Conservation (phyloP, 2,329 filamentous ascomycete species). For the Monosporascus sp. region DNA sequence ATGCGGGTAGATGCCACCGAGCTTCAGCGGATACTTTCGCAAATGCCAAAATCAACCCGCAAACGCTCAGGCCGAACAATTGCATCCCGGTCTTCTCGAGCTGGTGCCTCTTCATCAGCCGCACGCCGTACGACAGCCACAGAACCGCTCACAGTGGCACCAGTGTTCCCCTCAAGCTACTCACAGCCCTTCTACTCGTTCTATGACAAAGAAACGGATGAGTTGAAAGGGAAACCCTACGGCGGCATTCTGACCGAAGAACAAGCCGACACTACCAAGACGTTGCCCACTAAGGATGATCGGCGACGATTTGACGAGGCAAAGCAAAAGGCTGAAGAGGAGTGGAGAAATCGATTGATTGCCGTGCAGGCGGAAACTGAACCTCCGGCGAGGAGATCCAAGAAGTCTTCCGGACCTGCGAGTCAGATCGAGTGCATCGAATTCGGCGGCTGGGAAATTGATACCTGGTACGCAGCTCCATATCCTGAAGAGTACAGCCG, state of each 20-base stretch:
- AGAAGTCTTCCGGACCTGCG: conserved; percentile 76
- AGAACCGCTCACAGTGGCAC: conserved; percentile 44
- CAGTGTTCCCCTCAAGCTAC: conserved; percentile 55
- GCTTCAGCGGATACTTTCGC: conserved; percentile 54
- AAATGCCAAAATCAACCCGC: conserved; percentile 53
- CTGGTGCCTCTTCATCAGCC: conserved; percentile 15
- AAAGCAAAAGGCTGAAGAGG: conserved; percentile 84
- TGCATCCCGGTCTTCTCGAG: conserved; percentile 26
- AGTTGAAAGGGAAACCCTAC: conserved; percentile 88
- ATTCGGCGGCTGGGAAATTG: conserved; percentile 95
- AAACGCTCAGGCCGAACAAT: conserved; percentile 37
- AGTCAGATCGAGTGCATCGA: conserved; percentile 99
- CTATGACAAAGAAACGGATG: conserved; percentile 82
- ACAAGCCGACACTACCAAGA: conserved; percentile 88
- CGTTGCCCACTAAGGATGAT: conserved; percentile 74
- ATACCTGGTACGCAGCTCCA: conserved; percentile 97
- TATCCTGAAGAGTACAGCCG: conserved; percentile 98
- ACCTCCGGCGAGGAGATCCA: conserved; percentile 56
- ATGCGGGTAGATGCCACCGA: conserved; percentile 53
- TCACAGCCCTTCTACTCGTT: conserved; percentile 82
- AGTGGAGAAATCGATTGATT: conserved; percentile 68
- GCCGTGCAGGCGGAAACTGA: conserved; percentile 59
- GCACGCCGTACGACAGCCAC: conserved; percentile 20
- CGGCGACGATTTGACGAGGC: conserved; percentile 84
- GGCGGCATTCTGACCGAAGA: conserved; percentile 85